Evolutionary conservation across 2,329 filamentous ascomycete genomes (phyloP), one percentile per base, ranked within the genome.

Genomic region (Trichoderma simmonsii): DNA sequence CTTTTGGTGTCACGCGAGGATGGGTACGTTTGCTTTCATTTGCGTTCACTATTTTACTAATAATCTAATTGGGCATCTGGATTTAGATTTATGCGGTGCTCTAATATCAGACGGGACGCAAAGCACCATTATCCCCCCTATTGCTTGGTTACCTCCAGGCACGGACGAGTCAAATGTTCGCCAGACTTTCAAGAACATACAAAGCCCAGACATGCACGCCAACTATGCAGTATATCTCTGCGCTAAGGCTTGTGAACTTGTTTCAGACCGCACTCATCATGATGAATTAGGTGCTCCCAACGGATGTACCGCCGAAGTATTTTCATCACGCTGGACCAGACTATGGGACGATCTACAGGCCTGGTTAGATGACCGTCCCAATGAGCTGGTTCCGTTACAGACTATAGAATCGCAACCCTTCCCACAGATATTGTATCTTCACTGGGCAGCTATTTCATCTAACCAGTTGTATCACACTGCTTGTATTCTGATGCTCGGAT

Each of bases 181-280:
- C 4, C 54, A 60, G 30, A 11, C 7, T 6, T 68, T 68, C 14
- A 24, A 48, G 5, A 48, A 43, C 24, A 26, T 48, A n/a, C 54
- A 32, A 39, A 24, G 26, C 15, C 81, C 85, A 6, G 88, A 90
- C 74, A 88, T 86, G 83, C 85, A 88, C 73, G 88, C 88, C 36
- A 90, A 90, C 74, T 87, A 87, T 74, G 83, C 87, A 8, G 87
- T 90, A 3, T 90, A 87, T 73, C 82, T 90, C 1, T 86, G 83
- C 65, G 85, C 87, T 4, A 83, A 83, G 71, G 83, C 84, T 2
- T 87, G 84, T 72, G 83, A 88, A 74, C 82, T 89, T 3, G 79
- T 87, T 14, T 82, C 84, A 9, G 81, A 84, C 67, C 83, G 83
- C 21, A 87, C 86, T 3, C 83, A 84, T 39, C 85, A 82, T 73